These are phyloP conservation scores for Neurospora discreta DNA, from an alignment of 495 filamentous ascomycete species.

Conservation along the genomic window DNA sequence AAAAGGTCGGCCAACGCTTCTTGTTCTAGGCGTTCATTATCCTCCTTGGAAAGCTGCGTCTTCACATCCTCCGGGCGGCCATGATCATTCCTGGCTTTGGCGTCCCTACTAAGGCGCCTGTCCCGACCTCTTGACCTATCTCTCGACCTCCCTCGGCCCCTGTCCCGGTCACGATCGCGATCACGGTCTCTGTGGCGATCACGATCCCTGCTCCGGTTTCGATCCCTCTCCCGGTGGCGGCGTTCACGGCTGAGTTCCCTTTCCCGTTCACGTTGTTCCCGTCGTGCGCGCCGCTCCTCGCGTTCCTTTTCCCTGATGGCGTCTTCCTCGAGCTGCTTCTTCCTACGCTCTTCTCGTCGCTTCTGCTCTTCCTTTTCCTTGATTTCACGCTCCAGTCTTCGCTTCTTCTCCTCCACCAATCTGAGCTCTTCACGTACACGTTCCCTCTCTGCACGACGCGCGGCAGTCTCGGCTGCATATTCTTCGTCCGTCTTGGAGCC, in stretches of 20 bases:
- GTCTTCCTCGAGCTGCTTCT: slow-evolving; percentile 44
- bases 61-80: slow-evolving; percentile 27
- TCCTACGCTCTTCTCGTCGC: slow-evolving; percentile 46
- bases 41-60: slow-evolving; percentile 42
- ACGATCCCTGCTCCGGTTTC: slow-evolving; percentile 20
- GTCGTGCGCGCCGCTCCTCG: slow-evolving; percentile 46
- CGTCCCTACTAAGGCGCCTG: slow-evolving; percentile 12
- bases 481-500: slow-evolving; percentile 77
- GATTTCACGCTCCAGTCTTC: slow-evolving; percentile 50
- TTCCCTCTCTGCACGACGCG: slow-evolving; percentile 52
- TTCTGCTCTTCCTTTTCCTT: slow-evolving; percentile 46
- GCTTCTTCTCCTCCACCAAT: slow-evolving; percentile 57
- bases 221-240: slow-evolving; percentile 36
- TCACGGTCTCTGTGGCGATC: slow-evolving; percentile 22
- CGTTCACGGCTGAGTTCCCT: slow-evolving; percentile 47
- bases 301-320: slow-evolving; percentile 47
- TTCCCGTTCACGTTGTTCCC: slow-evolving; percentile 46
- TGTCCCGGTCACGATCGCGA: slow-evolving; percentile 22
- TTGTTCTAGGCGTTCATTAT: slow-evolving; percentile 40
- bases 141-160: slow-evolving; percentile 22
- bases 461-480: slow-evolving; percentile 62
- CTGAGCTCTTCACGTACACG: slow-evolving; percentile 52
- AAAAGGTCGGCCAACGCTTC: slow-evolving; percentile 44
- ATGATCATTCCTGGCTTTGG: slow-evolving; percentile 10
- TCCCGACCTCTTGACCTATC: slow-evolving; percentile 15